A percentile compares a stretch with the other conserved stretches of the same genome.
phyloP scores from a whole-genome alignment of 2,329 filamentous ascomycete genomes.

The Cadophora sp. region DNA sequence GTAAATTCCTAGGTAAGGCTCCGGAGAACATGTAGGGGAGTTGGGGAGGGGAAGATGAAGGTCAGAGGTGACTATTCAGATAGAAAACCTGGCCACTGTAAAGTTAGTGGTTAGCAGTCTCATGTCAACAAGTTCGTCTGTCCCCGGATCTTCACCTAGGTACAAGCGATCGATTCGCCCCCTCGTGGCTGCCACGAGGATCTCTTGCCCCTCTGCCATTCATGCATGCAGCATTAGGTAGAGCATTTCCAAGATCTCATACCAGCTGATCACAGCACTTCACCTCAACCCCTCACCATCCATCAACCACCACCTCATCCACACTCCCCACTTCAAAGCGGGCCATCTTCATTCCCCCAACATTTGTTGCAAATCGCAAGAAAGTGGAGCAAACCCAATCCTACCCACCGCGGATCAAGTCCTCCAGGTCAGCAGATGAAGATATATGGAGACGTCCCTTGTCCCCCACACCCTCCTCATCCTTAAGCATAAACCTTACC shows the following conservation, averaged over 20 bases:
- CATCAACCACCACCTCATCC: not conserved
- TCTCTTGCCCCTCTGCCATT: not conserved
- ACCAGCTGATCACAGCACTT: not conserved
- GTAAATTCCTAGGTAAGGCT: not conserved
- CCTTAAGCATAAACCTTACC: not conserved
- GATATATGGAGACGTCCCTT: conserved; percentile 11
- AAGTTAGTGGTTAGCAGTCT: not conserved
- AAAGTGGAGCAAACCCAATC: conserved; percentile 12
- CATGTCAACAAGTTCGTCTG: not conserved
- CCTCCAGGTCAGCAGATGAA: not conserved
- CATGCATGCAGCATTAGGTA: not conserved
- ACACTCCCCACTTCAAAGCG: not conserved
- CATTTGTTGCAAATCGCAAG: conserved; percentile 18
- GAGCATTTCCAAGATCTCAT: not conserved
- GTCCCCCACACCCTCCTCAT: not conserved
- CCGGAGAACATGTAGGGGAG: not conserved
- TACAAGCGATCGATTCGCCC: not conserved
- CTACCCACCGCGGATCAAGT: not conserved
- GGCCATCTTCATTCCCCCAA: not conserved
- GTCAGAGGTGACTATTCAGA: not conserved
- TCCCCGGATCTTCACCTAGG: not conserved
- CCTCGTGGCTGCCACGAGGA: not conserved
- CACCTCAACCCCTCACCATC: not conserved
- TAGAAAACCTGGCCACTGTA: not conserved
- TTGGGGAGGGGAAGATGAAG: not conserved